Evolutionary conservation across 768 basidiomycete species (phyloP).

Genomic region (Suillus placidus): DNA sequence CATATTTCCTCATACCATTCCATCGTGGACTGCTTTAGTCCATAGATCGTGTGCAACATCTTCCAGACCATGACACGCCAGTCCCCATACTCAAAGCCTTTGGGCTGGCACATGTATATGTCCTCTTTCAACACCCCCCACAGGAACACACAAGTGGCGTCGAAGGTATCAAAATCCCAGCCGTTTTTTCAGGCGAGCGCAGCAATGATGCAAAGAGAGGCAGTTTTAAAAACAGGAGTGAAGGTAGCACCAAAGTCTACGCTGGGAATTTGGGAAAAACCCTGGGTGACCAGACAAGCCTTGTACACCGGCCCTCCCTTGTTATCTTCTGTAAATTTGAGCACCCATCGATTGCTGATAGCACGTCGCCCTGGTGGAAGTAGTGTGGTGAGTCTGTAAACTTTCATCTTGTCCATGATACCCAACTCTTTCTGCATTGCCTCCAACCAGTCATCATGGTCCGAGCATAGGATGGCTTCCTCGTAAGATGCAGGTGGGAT

Average conservation of each 20-base stretch:
- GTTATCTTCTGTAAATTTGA: neutral
- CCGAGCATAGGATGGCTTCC: neutral
- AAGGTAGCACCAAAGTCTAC: conserved; percentile 10
- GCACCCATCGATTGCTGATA: neutral
- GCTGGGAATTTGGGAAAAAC: conserved; percentile 8
- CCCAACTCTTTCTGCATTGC: neutral
- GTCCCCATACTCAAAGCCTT: conserved; percentile 16
- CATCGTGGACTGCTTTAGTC: neutral
- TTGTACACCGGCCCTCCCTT: neutral
- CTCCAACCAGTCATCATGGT: neutral
- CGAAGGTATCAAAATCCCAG: conserved; percentile 43
- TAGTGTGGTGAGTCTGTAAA: neutral
- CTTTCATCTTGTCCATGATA: neutral
- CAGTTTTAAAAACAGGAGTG: neutral
- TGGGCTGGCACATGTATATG: conserved; percentile 47
- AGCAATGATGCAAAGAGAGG: conserved; percentile 3
- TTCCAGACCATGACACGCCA: neutral
- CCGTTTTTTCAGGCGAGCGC: conserved; percentile 13
- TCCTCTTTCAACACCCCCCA: conserved; percentile 35
- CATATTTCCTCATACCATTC: conserved; percentile 4
- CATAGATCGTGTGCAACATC: neutral
- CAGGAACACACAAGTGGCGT: conserved; percentile 47
- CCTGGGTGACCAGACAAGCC: conserved; percentile 5
- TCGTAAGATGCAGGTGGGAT: neutral
- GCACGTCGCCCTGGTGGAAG: neutral